Conservation (phyloP, 495 filamentous ascomycete genomes). For the Xylaria flabelliformis region DNA sequence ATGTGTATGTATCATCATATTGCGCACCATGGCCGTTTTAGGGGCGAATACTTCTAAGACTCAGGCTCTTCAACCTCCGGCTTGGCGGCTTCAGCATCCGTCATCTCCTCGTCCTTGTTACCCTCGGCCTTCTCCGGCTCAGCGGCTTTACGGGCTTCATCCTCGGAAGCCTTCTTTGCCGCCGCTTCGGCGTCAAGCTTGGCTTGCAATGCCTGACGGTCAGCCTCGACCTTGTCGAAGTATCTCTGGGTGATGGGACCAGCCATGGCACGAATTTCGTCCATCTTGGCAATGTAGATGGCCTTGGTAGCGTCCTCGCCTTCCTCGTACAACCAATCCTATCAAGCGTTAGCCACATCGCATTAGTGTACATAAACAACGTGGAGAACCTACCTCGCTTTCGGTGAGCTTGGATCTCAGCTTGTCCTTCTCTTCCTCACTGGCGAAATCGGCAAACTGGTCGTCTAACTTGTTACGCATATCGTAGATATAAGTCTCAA, state of each 20-base stretch:
- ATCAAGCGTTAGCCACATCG: slow-evolving; percentile 30
- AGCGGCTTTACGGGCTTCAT: slow-evolving; percentile 61
- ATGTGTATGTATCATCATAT: neutral
- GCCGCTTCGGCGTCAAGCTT: slow-evolving; percentile 82
- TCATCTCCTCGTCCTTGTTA: slow-evolving; percentile 62
- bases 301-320: slow-evolving; percentile 95
- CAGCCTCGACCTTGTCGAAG: slow-evolving; percentile 90
- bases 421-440: slow-evolving; percentile 90
- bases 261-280: slow-evolving; percentile 89
- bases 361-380: neutral
- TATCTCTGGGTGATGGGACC: slow-evolving; percentile 94
- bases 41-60: slow-evolving; percentile 34
- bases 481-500: slow-evolving; percentile 97
- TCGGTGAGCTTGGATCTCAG: slow-evolving; percentile 78
- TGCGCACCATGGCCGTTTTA: neutral
- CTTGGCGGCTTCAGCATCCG: slow-evolving; percentile 59
- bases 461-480: slow-evolving; percentile 92
- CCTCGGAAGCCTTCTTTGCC: slow-evolving; percentile 75
- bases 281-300: slow-evolving; percentile 90
- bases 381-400: slow-evolving; percentile 72
- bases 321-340: slow-evolving; percentile 99
- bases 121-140: slow-evolving; percentile 51
- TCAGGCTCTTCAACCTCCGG: slow-evolving; percentile 48
- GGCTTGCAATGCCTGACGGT: slow-evolving; percentile 78
- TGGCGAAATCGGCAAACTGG: slow-evolving; percentile 84